phyloP scores from a whole-genome alignment of 805 yeast genomes.

The Ogataea neopini region DNA sequence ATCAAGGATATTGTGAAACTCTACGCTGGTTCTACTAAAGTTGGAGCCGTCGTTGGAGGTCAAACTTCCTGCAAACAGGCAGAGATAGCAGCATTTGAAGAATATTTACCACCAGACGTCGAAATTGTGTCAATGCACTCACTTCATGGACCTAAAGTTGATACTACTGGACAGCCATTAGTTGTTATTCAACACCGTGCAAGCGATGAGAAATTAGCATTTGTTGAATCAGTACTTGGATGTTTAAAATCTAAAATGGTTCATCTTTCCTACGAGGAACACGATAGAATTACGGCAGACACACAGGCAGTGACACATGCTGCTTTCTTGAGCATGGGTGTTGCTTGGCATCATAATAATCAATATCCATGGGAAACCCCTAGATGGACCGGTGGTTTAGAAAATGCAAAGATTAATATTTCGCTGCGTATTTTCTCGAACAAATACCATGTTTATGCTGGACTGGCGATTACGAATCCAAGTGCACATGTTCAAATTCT shows the following conservation, averaged over 20 bases:
- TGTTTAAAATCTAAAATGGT: slow-evolving; percentile 81
- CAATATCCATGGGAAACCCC: slow-evolving; percentile 91
- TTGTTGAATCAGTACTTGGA: slow-evolving; percentile 63
- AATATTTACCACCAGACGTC: slow-evolving; percentile 70
- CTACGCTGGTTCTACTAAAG: slow-evolving; percentile 87
- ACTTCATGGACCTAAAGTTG: slow-evolving; percentile 90
- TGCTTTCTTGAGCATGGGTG: slow-evolving; percentile 95
- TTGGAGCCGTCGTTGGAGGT: slow-evolving; percentile 94
- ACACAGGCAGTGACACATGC: slow-evolving; percentile 99
- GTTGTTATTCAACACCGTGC: slow-evolving; percentile 82
- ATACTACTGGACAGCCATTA: slow-evolving; percentile 88
- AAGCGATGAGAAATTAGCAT: slow-evolving; percentile 48
- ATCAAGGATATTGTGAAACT: slow-evolving; percentile 66
- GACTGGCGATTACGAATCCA: slow-evolving; percentile 93
- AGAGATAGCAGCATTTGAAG: slow-evolving; percentile 84
- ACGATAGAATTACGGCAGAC: slow-evolving; percentile 94
- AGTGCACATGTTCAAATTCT: slow-evolving; percentile 89
- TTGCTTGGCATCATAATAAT: slow-evolving; percentile 83
- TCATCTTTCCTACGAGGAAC: slow-evolving; percentile 78
- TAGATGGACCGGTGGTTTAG: slow-evolving; percentile 91
- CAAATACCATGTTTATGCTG: slow-evolving; percentile 98
- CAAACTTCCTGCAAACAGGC: slow-evolving; percentile 95
- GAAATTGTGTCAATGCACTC: slow-evolving; percentile 89
- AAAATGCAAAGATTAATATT: slow-evolving; percentile 93
- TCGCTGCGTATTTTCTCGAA: slow-evolving; percentile 88